Evolutionary conservation across 1,139 yeast genomes (phyloP).

Genomic region (Kodamaea alishanica): DNA sequence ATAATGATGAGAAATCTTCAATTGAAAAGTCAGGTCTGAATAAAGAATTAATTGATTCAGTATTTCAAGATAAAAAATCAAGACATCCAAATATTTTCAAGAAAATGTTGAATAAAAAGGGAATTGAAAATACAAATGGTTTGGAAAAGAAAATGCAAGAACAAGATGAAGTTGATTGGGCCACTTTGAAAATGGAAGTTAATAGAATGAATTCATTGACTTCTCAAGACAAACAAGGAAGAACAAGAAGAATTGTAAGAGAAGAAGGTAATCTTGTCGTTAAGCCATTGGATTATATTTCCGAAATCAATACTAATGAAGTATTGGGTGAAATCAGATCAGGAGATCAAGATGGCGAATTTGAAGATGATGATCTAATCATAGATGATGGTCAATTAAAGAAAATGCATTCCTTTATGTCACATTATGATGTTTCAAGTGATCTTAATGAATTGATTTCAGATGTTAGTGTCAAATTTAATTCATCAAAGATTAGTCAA

Average conservation of each 20-base stretch:
- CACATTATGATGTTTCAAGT: slow-evolving; percentile 24
- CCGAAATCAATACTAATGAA: slow-evolving; percentile 48
- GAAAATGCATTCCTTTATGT: slow-evolving; percentile 35
- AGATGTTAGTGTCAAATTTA: slow-evolving; percentile 44
- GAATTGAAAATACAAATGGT: slow-evolving; percentile 27
- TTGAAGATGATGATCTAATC: slow-evolving; percentile 11
- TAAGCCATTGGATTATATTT: slow-evolving; percentile 65
- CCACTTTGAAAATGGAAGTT: slow-evolving; percentile 49
- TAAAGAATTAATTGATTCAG: slow-evolving; percentile 35
- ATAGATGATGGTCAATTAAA: slow-evolving; percentile 16
- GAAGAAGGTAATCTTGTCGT: slow-evolving; percentile 60
- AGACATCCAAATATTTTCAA: slow-evolving; percentile 53
- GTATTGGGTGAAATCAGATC: slow-evolving; percentile 25
- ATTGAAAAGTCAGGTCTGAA: slow-evolving; percentile 16
- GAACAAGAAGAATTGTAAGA: slow-evolving; percentile 68
- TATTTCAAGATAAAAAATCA: slow-evolving; percentile 45
- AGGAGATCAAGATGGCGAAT: slow-evolving; percentile 11
- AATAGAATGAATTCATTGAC: slow-evolving; percentile 75
- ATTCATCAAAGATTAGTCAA: slow-evolving; percentile 32
- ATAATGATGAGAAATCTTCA: slow-evolving; percentile 12
- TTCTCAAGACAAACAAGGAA: slow-evolving; percentile 60
- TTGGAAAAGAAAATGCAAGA: slow-evolving; percentile 35
- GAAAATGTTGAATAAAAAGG: slow-evolving; percentile 42
- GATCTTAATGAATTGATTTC: slow-evolving; percentile 45
- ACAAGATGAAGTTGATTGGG: slow-evolving; percentile 39